Conservation (phyloP, 2,329 filamentous ascomycete genomes). For the Colletotrichum plurivorum region DNA sequence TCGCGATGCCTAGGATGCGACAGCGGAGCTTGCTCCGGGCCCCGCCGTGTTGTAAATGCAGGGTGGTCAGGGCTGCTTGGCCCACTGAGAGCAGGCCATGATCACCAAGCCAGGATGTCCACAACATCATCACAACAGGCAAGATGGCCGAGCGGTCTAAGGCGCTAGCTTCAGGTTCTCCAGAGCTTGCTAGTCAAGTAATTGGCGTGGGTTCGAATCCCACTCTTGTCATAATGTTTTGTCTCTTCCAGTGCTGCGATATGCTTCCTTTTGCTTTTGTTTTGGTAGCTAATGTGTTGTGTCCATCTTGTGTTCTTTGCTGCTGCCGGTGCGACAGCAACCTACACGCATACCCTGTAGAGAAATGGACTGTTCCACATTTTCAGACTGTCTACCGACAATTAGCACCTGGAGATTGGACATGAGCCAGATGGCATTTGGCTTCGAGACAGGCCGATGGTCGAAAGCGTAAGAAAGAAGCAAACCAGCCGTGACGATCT, state of each 20-base stretch:
- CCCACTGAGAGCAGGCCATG: background rate
- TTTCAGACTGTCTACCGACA: too few species aligned
- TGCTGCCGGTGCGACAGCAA: too few species aligned
- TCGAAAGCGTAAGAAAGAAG: too few species aligned
- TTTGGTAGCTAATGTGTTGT: background rate
- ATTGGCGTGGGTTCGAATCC: constrained; percentile 37
- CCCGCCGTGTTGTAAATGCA: background rate
- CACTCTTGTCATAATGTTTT: constrained; percentile 34
- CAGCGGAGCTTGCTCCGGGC: constrained; percentile 6
- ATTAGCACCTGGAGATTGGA: too few species aligned
- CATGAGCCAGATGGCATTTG: too few species aligned
- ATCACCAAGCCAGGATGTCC: background rate
- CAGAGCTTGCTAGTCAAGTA: constrained; percentile 29
- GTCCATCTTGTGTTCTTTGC: background rate
- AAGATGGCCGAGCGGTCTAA: constrained; percentile 39
- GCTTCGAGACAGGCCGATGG: too few species aligned
- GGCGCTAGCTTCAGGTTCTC: constrained; percentile 33
- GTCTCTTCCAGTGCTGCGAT: too few species aligned
- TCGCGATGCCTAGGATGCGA: background rate
- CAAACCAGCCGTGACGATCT: too few species aligned
- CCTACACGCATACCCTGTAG: too few species aligned
- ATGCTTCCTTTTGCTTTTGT: background rate
- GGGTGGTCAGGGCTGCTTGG: background rate
- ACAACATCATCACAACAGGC: constrained; percentile 5
- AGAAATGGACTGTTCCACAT: too few species aligned